A percentile compares a stretch with the other conserved stretches of the same genome.
phyloP scores from a whole-genome alignment of 768 basidiomycete genomes.

The Leccinum disarticulatum region DNA sequence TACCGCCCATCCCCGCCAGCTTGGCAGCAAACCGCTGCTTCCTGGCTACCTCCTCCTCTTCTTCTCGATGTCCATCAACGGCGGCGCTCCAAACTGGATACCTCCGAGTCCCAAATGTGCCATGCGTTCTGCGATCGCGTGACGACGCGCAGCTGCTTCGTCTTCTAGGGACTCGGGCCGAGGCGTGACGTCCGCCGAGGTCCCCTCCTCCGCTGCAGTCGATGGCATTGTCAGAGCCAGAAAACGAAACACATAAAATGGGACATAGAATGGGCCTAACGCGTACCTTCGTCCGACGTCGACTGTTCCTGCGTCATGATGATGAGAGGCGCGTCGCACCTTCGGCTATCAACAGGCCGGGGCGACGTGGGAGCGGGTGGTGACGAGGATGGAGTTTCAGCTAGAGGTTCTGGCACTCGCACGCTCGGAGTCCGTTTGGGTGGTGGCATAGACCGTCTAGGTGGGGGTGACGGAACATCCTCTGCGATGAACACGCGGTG shows the following conservation, averaged over 20 bases:
- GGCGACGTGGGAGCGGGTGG: conserved; percentile 22
- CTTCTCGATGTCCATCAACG: conserved; percentile 34
- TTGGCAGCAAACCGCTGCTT: conserved; percentile 53
- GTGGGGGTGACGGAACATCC: conserved; percentile 10
- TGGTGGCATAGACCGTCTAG: conserved; percentile 22
- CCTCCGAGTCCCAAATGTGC: conserved; percentile 73
- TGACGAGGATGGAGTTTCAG: conserved; percentile 14
- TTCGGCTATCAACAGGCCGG: conserved; percentile 10
- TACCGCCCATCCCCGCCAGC: conserved; percentile 55
- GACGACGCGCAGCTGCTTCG: conserved; percentile 52
- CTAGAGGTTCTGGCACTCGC: conserved; percentile 8
- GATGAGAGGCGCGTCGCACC: conserved; percentile 25
- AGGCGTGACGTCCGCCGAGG: conserved; percentile 2
- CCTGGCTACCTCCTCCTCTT: conserved; percentile 59
- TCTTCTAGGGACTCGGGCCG: conserved; percentile 35
- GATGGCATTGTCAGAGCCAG: neutral
- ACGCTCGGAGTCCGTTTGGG: conserved; percentile 23
- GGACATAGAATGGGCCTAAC: neutral
- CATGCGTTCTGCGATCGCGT: conserved; percentile 92
- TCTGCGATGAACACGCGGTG: conserved; percentile 26
- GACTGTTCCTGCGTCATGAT: conserved; percentile 23
- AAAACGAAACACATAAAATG: no score
- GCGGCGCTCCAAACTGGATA: conserved; percentile 76
- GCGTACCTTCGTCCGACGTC: conserved; percentile 11
- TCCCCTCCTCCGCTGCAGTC: conserved; percentile 14